Evolutionary conservation across 2,329 filamentous ascomycete species (phyloP).

Genomic region (Zalaria sp.): DNA sequence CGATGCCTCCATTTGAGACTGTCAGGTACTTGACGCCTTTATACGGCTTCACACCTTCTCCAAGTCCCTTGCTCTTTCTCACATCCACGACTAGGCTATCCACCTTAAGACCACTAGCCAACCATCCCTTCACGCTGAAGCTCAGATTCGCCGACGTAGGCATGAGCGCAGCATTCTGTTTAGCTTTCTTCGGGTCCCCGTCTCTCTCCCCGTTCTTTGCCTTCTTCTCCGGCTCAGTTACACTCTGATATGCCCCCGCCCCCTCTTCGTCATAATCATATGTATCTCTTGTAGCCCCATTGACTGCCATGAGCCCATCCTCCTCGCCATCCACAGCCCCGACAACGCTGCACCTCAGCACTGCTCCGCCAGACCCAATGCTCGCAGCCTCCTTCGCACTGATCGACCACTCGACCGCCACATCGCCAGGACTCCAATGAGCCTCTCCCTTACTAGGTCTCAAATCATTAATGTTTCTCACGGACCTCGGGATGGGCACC

Average conservation of each 20-base stretch:
- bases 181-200: slow-evolving; percentile 39
- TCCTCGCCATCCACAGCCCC: slow-evolving; percentile 41
- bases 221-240: not conserved
- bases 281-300: slow-evolving; percentile 26
- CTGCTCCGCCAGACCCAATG: slow-evolving; percentile 28
- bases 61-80: slow-evolving; percentile 73
- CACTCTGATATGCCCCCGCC: slow-evolving; percentile 5
- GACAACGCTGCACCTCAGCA: slow-evolving; percentile 67
- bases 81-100: slow-evolving; percentile 48
- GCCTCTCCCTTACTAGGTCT: slow-evolving; percentile 72
- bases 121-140: slow-evolving; percentile 46
- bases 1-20: slow-evolving; percentile 42
- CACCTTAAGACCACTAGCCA: slow-evolving; percentile 50
- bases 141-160: slow-evolving; percentile 30
- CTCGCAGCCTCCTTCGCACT: slow-evolving; percentile 57
- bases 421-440: slow-evolving; percentile 60
- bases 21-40: slow-evolving; percentile 98
- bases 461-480: slow-evolving; percentile 62
- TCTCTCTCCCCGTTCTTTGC: slow-evolving; percentile 10
- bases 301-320: slow-evolving; percentile 23
- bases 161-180: slow-evolving; percentile 41
- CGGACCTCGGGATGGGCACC: slow-evolving; percentile 63
- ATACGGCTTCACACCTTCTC: slow-evolving; percentile 82
- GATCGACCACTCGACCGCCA: slow-evolving; percentile 69
- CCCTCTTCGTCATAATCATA: slow-evolving; percentile 23